A percentile compares a stretch with the other conserved stretches of the same genome.
phyloP scores from a whole-genome alignment of 2,329 filamentous ascomycete species.

The Alternaria angustiovoidea region DNA sequence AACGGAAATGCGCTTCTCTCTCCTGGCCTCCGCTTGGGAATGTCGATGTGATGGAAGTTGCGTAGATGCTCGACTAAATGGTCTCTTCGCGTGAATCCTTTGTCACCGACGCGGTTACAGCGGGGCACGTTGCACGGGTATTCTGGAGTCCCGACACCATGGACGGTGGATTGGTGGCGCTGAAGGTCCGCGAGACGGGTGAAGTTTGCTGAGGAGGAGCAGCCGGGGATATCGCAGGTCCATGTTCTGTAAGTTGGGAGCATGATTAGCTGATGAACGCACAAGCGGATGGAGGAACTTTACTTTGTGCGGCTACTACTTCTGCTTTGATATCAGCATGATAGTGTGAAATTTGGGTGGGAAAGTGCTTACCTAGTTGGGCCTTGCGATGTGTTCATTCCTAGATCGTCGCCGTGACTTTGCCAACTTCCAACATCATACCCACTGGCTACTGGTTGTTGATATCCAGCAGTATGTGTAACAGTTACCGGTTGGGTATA shows the following conservation, averaged over 20 bases:
- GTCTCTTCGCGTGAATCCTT: slow-evolving; percentile 65
- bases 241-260: slow-evolving; percentile 33
- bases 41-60: slow-evolving; percentile 62
- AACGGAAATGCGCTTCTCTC: slow-evolving; percentile 43
- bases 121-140: slow-evolving; percentile 42
- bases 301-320: slow-evolving; percentile 33
- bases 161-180: slow-evolving; percentile 47
- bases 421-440: slow-evolving; percentile 26
- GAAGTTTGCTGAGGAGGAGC: slow-evolving; percentile 46
- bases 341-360: not conserved
- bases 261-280: slow-evolving; percentile 7
- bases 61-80: slow-evolving; percentile 66
- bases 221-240: slow-evolving; percentile 41
- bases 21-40: slow-evolving; percentile 50
- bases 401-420: slow-evolving; percentile 11
- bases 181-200: slow-evolving; percentile 48
- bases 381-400: slow-evolving; percentile 6
- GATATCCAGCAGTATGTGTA: slow-evolving; percentile 17
- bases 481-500: slow-evolving; percentile 24
- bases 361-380: slow-evolving; percentile 18
- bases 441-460: slow-evolving; percentile 12
- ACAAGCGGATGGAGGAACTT: not conserved
- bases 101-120: slow-evolving; percentile 44
- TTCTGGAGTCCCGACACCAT: slow-evolving; percentile 39
- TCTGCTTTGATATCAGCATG: slow-evolving; percentile 6